phyloP scores from a whole-genome alignment of 176 grass and related monocot genomes.

The Ensete ventricosum region DNA sequence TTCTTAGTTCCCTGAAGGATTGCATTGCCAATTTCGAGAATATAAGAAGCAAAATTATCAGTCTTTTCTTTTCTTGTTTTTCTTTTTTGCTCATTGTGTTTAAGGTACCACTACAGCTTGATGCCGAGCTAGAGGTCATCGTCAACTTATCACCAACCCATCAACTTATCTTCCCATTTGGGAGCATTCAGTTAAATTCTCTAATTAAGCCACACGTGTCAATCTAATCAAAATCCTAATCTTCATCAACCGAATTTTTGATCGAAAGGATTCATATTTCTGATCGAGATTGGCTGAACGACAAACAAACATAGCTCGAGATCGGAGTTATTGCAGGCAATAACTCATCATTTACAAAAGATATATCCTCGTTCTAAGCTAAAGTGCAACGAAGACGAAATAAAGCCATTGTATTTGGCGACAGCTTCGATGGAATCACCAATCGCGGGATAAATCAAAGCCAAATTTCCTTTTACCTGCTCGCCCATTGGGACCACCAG shows the following conservation, averaged over 20 bases:
- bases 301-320: neutral
- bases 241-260: neutral
- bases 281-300: no score
- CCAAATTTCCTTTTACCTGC: conserved; percentile 42
- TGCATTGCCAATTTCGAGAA: no score
- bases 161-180: neutral
- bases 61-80: neutral
- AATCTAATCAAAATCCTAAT: neutral
- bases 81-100: neutral
- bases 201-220: no score
- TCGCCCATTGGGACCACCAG: conserved; percentile 70
- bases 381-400: neutral
- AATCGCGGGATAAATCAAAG: neutral
- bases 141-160: neutral
- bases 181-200: neutral
- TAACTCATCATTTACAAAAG: neutral
- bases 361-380: neutral
- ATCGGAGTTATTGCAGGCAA: neutral
- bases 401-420: neutral
- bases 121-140: no score
- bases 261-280: neutral
- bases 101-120: no score
- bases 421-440: neutral
- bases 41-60: neutral
- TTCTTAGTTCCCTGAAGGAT: neutral